These are phyloP conservation scores for Rhodamnia rubescens DNA, from an alignment of 345 rosid species.

Conservation along the genomic window DNA sequence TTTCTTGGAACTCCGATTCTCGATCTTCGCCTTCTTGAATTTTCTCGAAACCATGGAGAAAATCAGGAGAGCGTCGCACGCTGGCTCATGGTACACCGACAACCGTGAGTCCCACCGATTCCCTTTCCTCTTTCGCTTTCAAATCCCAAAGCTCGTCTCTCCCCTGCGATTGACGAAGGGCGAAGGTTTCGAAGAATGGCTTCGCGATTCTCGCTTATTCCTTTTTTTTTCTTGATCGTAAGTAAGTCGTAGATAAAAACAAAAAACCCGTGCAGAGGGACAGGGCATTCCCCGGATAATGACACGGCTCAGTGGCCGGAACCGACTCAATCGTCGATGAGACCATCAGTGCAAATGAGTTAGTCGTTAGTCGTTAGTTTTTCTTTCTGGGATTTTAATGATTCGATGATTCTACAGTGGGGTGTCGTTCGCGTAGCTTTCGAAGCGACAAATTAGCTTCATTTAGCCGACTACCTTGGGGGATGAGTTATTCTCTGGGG, in stretches of 20 bases:
- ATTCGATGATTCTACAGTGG: background rate
- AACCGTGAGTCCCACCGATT: constrained; percentile 35
- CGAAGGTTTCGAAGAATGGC: background rate
- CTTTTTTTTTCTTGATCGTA: background rate
- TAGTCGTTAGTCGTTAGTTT: background rate
- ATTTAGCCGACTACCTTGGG: background rate
- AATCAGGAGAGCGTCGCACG: constrained; percentile 55
- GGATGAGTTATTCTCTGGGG: background rate
- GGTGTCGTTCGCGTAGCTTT: background rate
- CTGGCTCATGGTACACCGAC: constrained; percentile 82
- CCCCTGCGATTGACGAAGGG: background rate
- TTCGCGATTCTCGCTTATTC: background rate
- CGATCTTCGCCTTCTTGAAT: background rate
- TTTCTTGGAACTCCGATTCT: background rate
- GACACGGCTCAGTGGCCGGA: background rate
- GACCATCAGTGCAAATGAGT: background rate
- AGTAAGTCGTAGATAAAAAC: background rate
- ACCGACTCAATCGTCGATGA: background rate
- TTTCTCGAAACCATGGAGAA: constrained; percentile 22
- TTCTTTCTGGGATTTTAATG: background rate
- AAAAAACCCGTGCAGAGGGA: background rate
- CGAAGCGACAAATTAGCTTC: background rate
- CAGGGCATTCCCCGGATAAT: background rate
- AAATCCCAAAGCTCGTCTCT: background rate
- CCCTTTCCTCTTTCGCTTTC: background rate